Base-by-base conservation (phyloP, 257 asterid species). In the Rehmannia glutinosa region DNA sequence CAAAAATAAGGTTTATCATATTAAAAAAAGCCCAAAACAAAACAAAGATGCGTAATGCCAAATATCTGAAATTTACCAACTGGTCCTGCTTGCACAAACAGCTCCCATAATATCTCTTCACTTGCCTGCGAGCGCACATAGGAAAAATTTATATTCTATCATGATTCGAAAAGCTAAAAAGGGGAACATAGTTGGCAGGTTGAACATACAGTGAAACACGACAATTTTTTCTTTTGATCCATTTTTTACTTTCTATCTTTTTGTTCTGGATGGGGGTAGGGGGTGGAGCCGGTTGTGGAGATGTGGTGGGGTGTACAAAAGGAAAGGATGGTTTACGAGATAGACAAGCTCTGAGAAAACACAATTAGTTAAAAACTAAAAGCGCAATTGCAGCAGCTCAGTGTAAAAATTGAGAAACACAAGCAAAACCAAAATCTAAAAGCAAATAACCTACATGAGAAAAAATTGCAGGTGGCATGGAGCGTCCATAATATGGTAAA, bases 11-110 rank as follows among this genome's bases (percentile, higher is more conserved):
- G 17, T 38, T 21, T 6, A 38, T 17, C 16, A 24, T 21, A 4
- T n/a, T 1, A n/a, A 17, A n/a, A 4, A 46, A n/a, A 4, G 23
- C 35, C 17, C 16, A 52, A 24, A 35, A 38, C 10, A 23, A 23
- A 39, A 53, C 12, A 10, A 59, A 62, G 25, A 25, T 7, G 25
- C 13, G 21, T 46, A n/a, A 41, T 20, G 36, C 36, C 20, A 65
- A 38, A 53, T 27, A 66, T 66, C 59, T 45, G 50, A 36, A 68
- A 74, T 86, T 6, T 80, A 92, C 98, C 97, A 62, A 92, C 97
- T 24, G 98, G 96, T 38, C 98, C 97, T 17, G 97, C 98, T 82
- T 90, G 98, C 73, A 92, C 97, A 75, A 92, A 87, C 68, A 92
- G 69, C 80, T 90, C 98, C 96, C 98, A 92, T 6, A 92, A 73